Evolutionary conservation across 257 asterid species (phyloP), one percentile per base, ranked within the genome.

Genomic region (Solanum ossicruentum): DNA sequence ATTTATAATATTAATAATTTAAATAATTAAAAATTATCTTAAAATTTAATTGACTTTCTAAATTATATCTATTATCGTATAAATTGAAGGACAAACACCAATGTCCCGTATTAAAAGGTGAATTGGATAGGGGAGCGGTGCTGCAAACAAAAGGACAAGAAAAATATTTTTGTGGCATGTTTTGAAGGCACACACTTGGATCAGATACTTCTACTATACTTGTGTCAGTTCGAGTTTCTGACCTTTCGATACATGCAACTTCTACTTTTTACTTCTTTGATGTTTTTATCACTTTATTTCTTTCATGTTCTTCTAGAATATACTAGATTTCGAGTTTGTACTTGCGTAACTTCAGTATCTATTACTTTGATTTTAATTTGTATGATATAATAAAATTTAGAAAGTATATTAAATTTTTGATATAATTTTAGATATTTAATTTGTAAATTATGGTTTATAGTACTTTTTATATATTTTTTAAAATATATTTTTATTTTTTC

Each of bases 61-160:
- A 36, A 36, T 36, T 36, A 3, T 36, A 36, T 36, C 5, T 36
- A 36, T 36, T 28, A 36, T 36, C 6, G 0, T 36, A 36, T 36
- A 2, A 58, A 58, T 7, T 58, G 12, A 58, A 20, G 32, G 32
- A 28, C 32, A 28, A 58, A 58, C 26, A 20, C 39, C 3, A 58
- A 20, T 20, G 0, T 20, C 1, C 1, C 3, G 9, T 17, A 16
- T 17, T 55, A 10, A 16, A 56, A 56, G 63, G 23, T 56, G 18
- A 66, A 32, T 66, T 28, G 73, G 20, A 66, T 21, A 67, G 67
- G 70, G 39, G 17, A n/a, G 16, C 10, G 9, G 60, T 88, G 26
- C 72, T 65, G 87, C 87, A 87, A 87, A 90, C 86, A 71, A 28
- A 28, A 39, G 26, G 87, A 83, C 86, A 83, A 67, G 70, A 69